Percentiles rank a stretch among this genome's conserved stretches.
Evolutionary conservation across 2,329 filamentous ascomycete genomes (phyloP).

Genomic region (Onygenales sp.): DNA sequence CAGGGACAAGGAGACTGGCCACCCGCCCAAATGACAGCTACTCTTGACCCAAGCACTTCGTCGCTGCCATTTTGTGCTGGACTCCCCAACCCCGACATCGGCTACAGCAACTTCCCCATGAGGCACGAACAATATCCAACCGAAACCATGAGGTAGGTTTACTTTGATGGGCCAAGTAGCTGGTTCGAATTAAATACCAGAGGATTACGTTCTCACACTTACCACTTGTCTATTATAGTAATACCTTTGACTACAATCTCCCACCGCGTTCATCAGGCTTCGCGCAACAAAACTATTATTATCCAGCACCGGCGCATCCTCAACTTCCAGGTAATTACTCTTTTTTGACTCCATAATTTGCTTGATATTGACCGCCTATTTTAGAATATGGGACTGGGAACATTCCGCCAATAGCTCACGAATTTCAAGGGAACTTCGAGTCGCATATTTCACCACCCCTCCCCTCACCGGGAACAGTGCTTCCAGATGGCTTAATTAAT

Average conservation of each 20-base stretch:
- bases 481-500: not conserved
- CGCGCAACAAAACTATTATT: not conserved
- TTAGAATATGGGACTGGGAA: constrained; percentile 5
- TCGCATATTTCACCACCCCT: not conserved
- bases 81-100: not conserved
- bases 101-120: not conserved
- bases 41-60: not conserved
- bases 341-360: not conserved
- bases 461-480: not conserved
- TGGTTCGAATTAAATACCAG: not conserved
- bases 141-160: constrained; percentile 1
- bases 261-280: not conserved
- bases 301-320: not conserved
- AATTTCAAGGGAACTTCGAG: not conserved
- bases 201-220: not conserved
- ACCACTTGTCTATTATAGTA: not conserved
- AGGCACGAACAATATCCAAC: not conserved
- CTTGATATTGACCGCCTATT: not conserved
- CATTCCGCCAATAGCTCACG: not conserved
- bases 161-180: not conserved
- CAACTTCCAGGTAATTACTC: constrained; percentile 6
- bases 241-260: not conserved
- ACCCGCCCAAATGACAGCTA: not conserved
- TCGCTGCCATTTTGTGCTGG: not conserved
- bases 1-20: constrained; percentile 1